Evolutionary conservation across 139 green algal species (phyloP).

Genomic region (Coelastrella sp.): DNA sequence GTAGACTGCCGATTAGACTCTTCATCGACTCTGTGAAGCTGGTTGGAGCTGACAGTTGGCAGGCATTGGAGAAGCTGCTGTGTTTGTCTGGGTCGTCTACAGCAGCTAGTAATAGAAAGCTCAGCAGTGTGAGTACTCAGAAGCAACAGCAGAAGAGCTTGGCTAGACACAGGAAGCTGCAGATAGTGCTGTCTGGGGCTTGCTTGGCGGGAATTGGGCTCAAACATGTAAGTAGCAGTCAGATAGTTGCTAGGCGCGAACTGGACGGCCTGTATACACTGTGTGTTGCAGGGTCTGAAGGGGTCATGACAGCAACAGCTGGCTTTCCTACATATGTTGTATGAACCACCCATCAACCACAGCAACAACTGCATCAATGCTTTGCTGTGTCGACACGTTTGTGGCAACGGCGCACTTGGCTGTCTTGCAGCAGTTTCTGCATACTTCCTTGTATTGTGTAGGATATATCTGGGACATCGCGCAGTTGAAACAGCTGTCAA

Average conservation of each 20-base stretch:
- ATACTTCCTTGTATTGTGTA: neutral
- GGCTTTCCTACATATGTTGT: too few species aligned
- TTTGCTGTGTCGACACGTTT: too few species aligned
- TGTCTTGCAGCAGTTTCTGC: neutral
- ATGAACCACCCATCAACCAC: too few species aligned
- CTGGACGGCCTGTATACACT: neutral
- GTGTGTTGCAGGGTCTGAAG: neutral
- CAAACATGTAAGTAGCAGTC: conserved; percentile 24
- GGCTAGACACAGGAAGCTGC: neutral
- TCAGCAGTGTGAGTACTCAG: too few species aligned
- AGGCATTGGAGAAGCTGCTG: neutral
- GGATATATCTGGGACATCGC: neutral
- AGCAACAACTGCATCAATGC: too few species aligned
- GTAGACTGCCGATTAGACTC: conserved; percentile 2
- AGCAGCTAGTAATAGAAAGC: neutral
- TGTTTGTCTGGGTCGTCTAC: neutral
- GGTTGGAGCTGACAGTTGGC: neutral
- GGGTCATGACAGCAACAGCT: neutral
- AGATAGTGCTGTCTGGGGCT: conserved; percentile 26
- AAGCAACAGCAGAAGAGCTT: neutral
- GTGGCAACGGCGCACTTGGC: neutral
- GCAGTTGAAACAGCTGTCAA: neutral
- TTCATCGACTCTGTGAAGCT: conserved; percentile 9
- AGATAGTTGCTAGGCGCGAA: too few species aligned
- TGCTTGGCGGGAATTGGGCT: conserved; percentile 17